Conservation (phyloP, 2,329 filamentous ascomycete species). For the Colletotrichum limetticola region DNA sequence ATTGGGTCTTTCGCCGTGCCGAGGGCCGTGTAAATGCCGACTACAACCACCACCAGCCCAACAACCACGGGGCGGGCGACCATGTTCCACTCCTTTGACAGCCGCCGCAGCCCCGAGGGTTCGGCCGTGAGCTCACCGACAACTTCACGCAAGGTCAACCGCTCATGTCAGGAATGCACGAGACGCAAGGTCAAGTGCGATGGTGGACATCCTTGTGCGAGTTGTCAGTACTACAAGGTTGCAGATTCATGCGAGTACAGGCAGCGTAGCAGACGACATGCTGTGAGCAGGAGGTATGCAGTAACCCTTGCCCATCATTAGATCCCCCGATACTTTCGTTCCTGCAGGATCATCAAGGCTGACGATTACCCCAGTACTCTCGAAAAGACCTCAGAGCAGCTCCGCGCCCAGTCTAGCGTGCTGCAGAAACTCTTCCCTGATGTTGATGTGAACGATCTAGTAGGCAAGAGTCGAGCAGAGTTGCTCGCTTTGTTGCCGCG, state of each 20-base stretch:
- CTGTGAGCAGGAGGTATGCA: slow-evolving; percentile 42
- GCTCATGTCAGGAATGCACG: slow-evolving; percentile 42
- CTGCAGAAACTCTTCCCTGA: slow-evolving; percentile 40
- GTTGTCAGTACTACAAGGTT: slow-evolving; percentile 49
- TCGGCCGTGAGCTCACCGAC: background rate
- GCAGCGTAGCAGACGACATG: slow-evolving; percentile 43
- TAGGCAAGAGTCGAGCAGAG: slow-evolving; percentile 38
- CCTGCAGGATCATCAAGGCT: background rate
- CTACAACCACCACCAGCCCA: background rate
- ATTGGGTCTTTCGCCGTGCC: slow-evolving; percentile 2
- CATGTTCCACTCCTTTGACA: slow-evolving; percentile 34
- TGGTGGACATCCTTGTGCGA: slow-evolving; percentile 47
- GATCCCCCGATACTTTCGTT: background rate
- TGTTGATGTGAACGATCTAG: slow-evolving; percentile 31
- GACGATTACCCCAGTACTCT: slow-evolving; percentile 36
- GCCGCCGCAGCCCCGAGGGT: slow-evolving; percentile 14
- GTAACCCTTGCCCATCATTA: background rate
- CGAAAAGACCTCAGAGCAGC: slow-evolving; percentile 40
- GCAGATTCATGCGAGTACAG: slow-evolving; percentile 42
- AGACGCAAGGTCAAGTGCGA: slow-evolving; percentile 51
- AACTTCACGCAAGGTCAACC: slow-evolving; percentile 36
- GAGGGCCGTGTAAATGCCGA: slow-evolving; percentile 16
- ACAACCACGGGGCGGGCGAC: background rate
- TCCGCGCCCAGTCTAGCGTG: slow-evolving; percentile 38
- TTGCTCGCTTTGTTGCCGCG: slow-evolving; percentile 35